Base-by-base conservation (phyloP, 495 filamentous ascomycete genomes). In the Chaetomium fimeti region DNA sequence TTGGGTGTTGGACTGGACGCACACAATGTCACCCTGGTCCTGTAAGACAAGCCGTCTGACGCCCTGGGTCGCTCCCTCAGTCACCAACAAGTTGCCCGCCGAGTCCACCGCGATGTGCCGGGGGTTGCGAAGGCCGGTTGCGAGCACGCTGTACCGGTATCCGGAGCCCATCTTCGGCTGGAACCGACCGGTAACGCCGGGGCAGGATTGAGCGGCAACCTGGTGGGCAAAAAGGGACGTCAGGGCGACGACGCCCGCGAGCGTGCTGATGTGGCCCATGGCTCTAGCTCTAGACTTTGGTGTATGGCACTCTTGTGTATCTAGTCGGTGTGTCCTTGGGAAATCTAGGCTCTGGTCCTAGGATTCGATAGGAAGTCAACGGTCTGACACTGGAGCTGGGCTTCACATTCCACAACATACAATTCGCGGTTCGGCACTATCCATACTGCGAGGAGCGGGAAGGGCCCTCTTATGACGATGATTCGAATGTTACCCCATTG, bases 51-150 rank as follows among this genome's bases (percentile, higher is more conserved):
- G 69, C 49, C 86, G 70, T 32, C 77, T 75, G 3, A 79, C 73
- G 16, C 86, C 78, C 5, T 84, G 83, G 3, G 52, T 57, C 20
- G 76, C 75, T 60, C 77, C 74, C 68, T 87, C 75, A 15, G 85
- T 79, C 13, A 88, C 81, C 1, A 89, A 75, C 15, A 88, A 67
- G 49, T 85, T 82, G 0, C 87, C 86, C 3, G 69, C 69, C 1
- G 65, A 71, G 69, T 89, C 87, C 61, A 89, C 83, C 15, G 79
- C 69, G 25, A 89, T 79, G 38, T 58, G 55, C 6, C 55, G 38
- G 2, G 55, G 55, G 11, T 45, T 20, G 16, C 63, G 75, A 38
- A 89, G 69, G 0, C 78, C 79, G 0, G 79, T 81, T 1, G 81
- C 80, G 2, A 89, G 73, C 4, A 88, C 71, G 49, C 79, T 77